Percentiles rank a stretch among this genome's conserved stretches.
phyloP scores from a whole-genome alignment of 306 rosid genomes.

The Delonix regia region DNA sequence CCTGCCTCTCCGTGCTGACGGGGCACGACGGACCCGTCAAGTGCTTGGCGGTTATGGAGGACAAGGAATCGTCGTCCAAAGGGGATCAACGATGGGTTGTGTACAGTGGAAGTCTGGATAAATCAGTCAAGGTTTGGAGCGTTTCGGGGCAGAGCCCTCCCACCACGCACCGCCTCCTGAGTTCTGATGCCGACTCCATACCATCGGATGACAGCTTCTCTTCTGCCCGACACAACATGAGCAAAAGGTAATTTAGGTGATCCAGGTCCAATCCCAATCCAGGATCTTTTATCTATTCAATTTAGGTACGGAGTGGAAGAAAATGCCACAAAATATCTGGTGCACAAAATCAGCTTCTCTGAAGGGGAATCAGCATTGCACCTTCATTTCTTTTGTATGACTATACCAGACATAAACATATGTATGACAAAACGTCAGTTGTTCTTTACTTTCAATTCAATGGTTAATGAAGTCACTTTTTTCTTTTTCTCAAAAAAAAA shows the following conservation, averaged over 20 bases:
- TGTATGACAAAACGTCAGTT: not conserved
- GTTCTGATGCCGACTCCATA: not conserved
- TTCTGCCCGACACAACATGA: slow-evolving; percentile 47
- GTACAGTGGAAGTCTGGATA: slow-evolving; percentile 94
- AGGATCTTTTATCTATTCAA: too few species aligned
- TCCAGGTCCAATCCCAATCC: not conserved
- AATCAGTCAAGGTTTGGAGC: slow-evolving; percentile 92
- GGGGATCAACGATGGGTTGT: slow-evolving; percentile 59
- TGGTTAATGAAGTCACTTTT: not conserved
- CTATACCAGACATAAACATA: not conserved
- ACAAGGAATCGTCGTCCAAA: slow-evolving; percentile 27
- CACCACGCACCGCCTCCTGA: slow-evolving; percentile 27
- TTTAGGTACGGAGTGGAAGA: too few species aligned
- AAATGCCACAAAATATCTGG: not conserved
- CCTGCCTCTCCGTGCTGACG: slow-evolving; percentile 69
- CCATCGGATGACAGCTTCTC: slow-evolving; percentile 54
- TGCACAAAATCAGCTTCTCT: not conserved
- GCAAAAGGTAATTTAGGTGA: slow-evolving; percentile 36
- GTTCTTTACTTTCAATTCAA: not conserved
- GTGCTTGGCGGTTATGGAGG: slow-evolving; percentile 77
- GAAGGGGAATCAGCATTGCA: not conserved
- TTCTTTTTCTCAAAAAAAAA: not conserved
- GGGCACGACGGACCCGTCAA: slow-evolving; percentile 92
- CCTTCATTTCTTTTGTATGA: not conserved
- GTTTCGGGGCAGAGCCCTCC: slow-evolving; percentile 46